A percentile compares a stretch with the other conserved stretches of the same genome.
phyloP scores from a whole-genome alignment of 306 rosid genomes.

The Pyrus betulifolia region DNA sequence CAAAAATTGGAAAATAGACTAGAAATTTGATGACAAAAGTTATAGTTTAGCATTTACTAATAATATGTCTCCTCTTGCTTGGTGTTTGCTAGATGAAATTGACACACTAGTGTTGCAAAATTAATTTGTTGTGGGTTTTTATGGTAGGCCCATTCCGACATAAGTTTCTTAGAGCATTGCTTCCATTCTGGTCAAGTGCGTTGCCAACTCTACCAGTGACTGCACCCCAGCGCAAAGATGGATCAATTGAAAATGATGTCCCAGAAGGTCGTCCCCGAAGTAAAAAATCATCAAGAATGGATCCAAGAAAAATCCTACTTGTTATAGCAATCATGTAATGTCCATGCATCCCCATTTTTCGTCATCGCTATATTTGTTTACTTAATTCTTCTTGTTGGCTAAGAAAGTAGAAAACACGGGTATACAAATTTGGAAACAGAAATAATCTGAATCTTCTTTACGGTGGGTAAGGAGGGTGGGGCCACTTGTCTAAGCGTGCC shows the following conservation, averaged over 20 bases:
- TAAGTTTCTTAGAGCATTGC: conserved; percentile 85
- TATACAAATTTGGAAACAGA: background rate
- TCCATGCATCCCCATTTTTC: conserved; percentile 7
- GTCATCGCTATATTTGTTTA: background rate
- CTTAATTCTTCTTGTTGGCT: background rate
- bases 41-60: background rate
- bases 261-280: conserved; percentile 74
- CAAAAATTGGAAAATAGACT: background rate
- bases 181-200: conserved; percentile 94
- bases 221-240: conserved; percentile 79
- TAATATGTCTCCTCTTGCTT: background rate
- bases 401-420: background rate
- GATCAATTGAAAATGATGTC: conserved; percentile 39
- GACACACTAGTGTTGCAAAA: conserved; percentile 1
- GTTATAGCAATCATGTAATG: conserved; percentile 81
- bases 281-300: conserved; percentile 87
- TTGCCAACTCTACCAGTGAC: conserved; percentile 93
- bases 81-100: background rate
- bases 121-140: background rate
- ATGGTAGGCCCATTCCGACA: conserved; percentile 78
- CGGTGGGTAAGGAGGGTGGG: background rate
- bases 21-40: background rate
- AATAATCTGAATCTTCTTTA: background rate
- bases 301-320: conserved; percentile 95
- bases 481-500: background rate